Percentiles rank a stretch among this genome's conserved stretches.
Evolutionary conservation across 1,284 basidiomycete species (phyloP).

Genomic region (Ceratobasidium sp.): DNA sequence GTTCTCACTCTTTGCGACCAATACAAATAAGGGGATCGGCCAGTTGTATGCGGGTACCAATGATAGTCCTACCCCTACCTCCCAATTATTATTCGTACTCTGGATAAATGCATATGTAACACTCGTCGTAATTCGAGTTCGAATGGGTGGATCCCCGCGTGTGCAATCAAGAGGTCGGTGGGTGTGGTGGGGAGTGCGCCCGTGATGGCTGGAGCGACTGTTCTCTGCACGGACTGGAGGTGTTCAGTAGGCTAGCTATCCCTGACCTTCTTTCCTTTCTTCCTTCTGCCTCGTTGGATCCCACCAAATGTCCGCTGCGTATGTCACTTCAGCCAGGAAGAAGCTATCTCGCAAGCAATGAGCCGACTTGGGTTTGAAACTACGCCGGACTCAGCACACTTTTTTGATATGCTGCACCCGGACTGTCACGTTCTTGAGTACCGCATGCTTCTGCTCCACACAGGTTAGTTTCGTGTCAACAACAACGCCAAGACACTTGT

Average conservation of each 20-base stretch:
- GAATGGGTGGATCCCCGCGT: slow-evolving; percentile 14
- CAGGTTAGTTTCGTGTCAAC: slow-evolving; percentile 42
- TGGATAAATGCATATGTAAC: too few relatives aligned
- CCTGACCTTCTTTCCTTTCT: background rate
- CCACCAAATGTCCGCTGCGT: slow-evolving; percentile 35
- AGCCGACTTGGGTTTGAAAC: slow-evolving; percentile 4
- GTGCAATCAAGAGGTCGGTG: slow-evolving; percentile 7
- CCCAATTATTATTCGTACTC: too few relatives aligned
- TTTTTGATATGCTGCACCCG: slow-evolving; percentile 8
- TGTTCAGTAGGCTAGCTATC: background rate
- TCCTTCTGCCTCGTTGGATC: background rate
- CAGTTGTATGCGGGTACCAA: too few relatives aligned
- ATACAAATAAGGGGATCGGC: too few relatives aligned
- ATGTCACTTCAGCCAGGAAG: slow-evolving; percentile 10
- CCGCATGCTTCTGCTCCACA: slow-evolving; percentile 25
- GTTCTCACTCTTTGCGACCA: too few relatives aligned
- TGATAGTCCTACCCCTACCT: too few relatives aligned
- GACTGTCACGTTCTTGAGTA: background rate
- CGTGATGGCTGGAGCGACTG: slow-evolving; percentile 18
- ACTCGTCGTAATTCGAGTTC: slow-evolving; percentile 10
- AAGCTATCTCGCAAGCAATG: background rate
- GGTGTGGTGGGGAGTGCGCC: slow-evolving; percentile 14
- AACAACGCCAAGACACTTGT: slow-evolving; percentile 41
- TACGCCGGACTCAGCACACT: background rate
- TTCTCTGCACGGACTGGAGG: slow-evolving; percentile 8